Evolutionary conservation across 768 basidiomycete species (phyloP).

Genomic region (Fomitopsis pulvina): DNA sequence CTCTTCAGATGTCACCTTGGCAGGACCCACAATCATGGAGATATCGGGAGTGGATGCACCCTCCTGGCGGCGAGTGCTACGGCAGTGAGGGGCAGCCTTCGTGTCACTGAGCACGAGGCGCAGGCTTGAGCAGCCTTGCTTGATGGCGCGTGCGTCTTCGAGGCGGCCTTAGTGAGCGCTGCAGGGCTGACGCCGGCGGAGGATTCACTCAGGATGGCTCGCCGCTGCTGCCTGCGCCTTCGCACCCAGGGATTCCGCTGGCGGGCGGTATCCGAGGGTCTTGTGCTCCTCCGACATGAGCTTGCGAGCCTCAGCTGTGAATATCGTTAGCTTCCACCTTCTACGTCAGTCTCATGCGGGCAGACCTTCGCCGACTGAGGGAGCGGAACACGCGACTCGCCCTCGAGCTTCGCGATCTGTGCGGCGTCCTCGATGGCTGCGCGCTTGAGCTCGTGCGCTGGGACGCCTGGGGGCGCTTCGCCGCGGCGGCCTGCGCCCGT

Average conservation of each 20-base stretch:
- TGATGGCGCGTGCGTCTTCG: slow-evolving; percentile 13
- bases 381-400: too few relatives aligned
- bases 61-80: slow-evolving; percentile 1
- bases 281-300: slow-evolving; percentile 25
- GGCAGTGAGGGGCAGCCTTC: background rate
- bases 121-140: background rate
- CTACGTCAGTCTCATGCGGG: too few relatives aligned
- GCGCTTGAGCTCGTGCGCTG: slow-evolving; percentile 12
- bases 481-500: slow-evolving; percentile 27
- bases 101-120: background rate
- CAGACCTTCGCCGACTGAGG: too few relatives aligned
- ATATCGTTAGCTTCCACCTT: too few relatives aligned
- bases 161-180: slow-evolving; percentile 18
- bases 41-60: slow-evolving; percentile 3
- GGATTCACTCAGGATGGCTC: slow-evolving; percentile 19
- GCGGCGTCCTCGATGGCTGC: slow-evolving; percentile 22
- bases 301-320: slow-evolving; percentile 19
- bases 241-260: slow-evolving; percentile 24
- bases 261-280: slow-evolving; percentile 24
- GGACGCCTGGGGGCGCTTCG: slow-evolving; percentile 23
- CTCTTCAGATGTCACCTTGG: slow-evolving; percentile 11
- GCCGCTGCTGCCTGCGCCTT: slow-evolving; percentile 23
- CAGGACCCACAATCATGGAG: slow-evolving; percentile 13
- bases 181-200: slow-evolving; percentile 10
- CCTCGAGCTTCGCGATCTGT: too few relatives aligned